A percentile compares a stretch with the other conserved stretches of the same genome.
Evolutionary conservation across 257 asterid species (phyloP).

Genomic region (Vinca minor): DNA sequence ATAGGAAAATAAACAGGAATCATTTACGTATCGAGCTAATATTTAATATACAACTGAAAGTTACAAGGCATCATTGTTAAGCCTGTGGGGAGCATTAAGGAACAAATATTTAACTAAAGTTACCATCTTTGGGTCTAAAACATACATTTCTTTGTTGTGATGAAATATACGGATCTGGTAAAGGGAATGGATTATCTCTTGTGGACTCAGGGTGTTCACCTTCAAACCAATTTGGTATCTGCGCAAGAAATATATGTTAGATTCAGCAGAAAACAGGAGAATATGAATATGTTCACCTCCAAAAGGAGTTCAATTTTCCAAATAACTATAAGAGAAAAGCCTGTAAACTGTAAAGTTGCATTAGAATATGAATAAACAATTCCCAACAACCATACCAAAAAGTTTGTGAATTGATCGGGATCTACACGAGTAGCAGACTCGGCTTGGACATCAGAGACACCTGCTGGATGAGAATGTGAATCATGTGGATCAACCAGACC

Average conservation of each 20-base stretch:
- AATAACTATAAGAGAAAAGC: not conserved
- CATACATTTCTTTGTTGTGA: conserved; percentile 82
- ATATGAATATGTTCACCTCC: not conserved
- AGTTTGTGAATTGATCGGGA: conserved; percentile 72
- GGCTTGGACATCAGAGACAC: conserved; percentile 81
- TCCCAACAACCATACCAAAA: conserved; percentile 38
- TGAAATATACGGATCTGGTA: conserved; percentile 74
- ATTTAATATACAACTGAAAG: not conserved
- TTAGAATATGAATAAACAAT: not conserved
- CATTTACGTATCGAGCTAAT: conserved; percentile 6
- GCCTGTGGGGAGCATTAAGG: not conserved
- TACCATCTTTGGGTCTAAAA: not conserved
- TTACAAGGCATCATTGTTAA: not conserved
- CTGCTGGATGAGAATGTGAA: conserved; percentile 89
- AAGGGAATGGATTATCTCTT: conserved; percentile 67
- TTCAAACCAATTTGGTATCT: conserved; percentile 84
- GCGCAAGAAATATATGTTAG: conserved; percentile 18
- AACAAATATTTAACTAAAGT: not conserved
- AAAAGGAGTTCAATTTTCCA: not conserved
- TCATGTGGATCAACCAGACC: conserved; percentile 94
- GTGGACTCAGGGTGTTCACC: conserved; percentile 63
- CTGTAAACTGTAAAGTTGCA: not conserved
- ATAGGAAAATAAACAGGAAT: conserved; percentile 17
- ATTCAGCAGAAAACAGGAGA: conserved; percentile 4
- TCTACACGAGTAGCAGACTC: conserved; percentile 75